Evolutionary conservation across 2,329 filamentous ascomycete species (phyloP).

Genomic region (Trichoderma asperellum): DNA sequence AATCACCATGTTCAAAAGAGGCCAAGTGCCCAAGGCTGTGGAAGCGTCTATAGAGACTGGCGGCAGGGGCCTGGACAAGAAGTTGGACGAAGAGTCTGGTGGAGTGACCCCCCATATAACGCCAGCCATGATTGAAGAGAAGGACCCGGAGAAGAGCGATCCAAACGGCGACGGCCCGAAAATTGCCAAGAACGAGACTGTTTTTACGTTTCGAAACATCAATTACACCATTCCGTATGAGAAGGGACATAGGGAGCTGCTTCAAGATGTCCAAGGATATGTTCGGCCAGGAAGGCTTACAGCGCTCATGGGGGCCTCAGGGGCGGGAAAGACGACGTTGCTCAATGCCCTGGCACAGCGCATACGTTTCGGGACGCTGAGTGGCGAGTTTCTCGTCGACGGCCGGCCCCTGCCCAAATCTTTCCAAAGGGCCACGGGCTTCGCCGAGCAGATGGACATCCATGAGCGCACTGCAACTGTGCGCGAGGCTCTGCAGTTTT

Average conservation of each 20-base stretch:
- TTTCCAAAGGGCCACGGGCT: constrained; percentile 81
- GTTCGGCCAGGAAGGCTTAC: constrained; percentile 81
- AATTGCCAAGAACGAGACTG: constrained; percentile 64
- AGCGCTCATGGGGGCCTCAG: constrained; percentile 70
- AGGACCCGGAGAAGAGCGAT: constrained; percentile 36
- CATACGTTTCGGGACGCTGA: constrained; percentile 75
- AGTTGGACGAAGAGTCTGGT: constrained; percentile 56
- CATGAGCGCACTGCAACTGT: constrained; percentile 70
- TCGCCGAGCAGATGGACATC: constrained; percentile 66
- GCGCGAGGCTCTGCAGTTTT: constrained; percentile 67
- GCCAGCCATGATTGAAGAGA: constrained; percentile 60
- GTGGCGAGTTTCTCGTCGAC: constrained; percentile 79
- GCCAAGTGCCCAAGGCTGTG: constrained; percentile 62
- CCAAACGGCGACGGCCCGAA: constrained; percentile 43
- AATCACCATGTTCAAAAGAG: constrained; percentile 65
- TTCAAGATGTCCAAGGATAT: constrained; percentile 81
- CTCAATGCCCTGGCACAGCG: constrained; percentile 75
- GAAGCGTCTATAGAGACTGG: constrained; percentile 61
- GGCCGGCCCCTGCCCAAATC: constrained; percentile 71
- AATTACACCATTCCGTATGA: constrained; percentile 60
- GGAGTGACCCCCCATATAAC: constrained; percentile 51
- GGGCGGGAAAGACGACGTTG: constrained; percentile 72
- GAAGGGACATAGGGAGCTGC: constrained; percentile 66
- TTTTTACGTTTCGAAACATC: constrained; percentile 58
- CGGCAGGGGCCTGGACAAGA: constrained; percentile 41